phyloP scores from a whole-genome alignment of 2,329 filamentous ascomycete species.

The Beauveria brongniartii region DNA sequence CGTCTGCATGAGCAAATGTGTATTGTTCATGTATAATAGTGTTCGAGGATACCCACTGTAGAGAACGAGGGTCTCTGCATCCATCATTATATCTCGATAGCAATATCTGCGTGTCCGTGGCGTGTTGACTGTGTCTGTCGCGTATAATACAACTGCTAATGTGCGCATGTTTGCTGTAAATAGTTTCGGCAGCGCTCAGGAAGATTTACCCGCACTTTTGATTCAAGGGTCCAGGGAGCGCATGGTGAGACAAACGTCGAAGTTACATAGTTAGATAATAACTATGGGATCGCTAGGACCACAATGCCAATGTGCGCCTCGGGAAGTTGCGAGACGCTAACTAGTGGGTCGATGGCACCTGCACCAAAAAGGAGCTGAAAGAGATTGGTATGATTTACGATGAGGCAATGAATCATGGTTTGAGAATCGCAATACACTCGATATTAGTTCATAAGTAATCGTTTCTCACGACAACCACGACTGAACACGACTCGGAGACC shows the following conservation, averaged over 20 bases:
- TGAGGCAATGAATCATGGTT: not conserved
- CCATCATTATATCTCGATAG: not conserved
- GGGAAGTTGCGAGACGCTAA: not conserved
- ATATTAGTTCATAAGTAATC: too few species aligned
- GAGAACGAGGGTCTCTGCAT: not conserved
- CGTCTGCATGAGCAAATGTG: not conserved
- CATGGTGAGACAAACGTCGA: not conserved
- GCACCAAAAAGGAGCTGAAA: not conserved
- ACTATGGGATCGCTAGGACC: too few species aligned
- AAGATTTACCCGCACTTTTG: not conserved
- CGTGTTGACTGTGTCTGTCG: not conserved
- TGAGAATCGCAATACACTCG: not conserved
- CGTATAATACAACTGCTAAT: not conserved
- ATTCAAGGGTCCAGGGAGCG: not conserved
- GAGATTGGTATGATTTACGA: not conserved
- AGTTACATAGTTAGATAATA: too few species aligned
- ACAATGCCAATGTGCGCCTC: not conserved
- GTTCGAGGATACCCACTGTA: not conserved
- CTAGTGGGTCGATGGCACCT: constrained; percentile 7
- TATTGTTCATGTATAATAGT: too few species aligned
- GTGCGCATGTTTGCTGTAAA: not conserved
- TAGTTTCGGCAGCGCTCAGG: not conserved
- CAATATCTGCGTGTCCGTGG: not conserved
- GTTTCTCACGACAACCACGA: too few species aligned
- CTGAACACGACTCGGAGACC: not conserved